Evolutionary conservation across 2,329 filamentous ascomycete species (phyloP), one percentile per base, ranked within the genome.

Genomic region (Calcarisporium arbuscula): DNA sequence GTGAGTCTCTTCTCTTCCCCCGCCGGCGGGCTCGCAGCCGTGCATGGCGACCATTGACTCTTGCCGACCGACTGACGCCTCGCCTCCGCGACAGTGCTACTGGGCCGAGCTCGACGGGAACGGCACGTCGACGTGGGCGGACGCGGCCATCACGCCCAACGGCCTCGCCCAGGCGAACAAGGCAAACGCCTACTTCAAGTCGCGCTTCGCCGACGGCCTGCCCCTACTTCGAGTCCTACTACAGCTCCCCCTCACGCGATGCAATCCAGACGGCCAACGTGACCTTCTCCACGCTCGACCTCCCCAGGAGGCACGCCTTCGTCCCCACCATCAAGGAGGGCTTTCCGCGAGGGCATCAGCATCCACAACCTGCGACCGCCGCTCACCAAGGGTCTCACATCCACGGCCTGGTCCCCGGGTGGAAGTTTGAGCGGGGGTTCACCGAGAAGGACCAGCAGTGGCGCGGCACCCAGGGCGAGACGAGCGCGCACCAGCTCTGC

Each of bases 361-460:
- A 72, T 77, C 27, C 81, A 84, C 50, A 83, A n/a, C 80, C 0
- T 86, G 82, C 51, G 77, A 85, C 55, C 67, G 72, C 19, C 67
- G 81, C 8, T 71, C 69, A 70, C 58, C 45, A 71, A 65, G 47
- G 64, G n/a, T n/a, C 68, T 1, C 65, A 67, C 38, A 77, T 85
- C 41, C 56, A 59, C 12, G 41, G 57, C 4, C 60, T 65, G 5
- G 74, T 76, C 31, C 77, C 76, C 0, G 51, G 44, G 2, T 80
- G 70, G 48, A 47, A 45, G 5, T 73, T 85, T 31, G 81, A 85
- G 54, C 51, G 58, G 2, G 75, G 73, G 0, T 84, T 86, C 46
- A 51, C 64, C 0, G 79, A 85, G 50, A 28, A 67, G 3, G 68
- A 72, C 39, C 45, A 57, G 44, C 56, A 70, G 11, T 72, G 68